These are phyloP conservation scores for Colletotrichum limetticola DNA, from an alignment of 2,329 filamentous ascomycete species.

Conservation along the genomic window DNA sequence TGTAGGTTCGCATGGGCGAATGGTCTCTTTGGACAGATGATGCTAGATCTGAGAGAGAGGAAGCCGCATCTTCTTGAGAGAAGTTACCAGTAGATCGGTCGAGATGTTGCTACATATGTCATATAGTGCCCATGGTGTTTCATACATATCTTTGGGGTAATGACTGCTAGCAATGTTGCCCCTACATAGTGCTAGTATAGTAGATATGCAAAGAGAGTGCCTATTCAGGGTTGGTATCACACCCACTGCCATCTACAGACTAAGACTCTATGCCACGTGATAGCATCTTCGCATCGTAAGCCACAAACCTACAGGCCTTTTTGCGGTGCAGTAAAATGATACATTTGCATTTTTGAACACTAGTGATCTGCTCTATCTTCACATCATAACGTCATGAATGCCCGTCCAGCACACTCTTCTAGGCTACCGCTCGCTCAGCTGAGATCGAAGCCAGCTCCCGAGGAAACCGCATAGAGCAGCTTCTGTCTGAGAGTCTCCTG, in stretches of 20 bases:
- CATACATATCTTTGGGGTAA: background rate
- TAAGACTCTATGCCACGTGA: background rate
- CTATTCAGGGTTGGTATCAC: background rate
- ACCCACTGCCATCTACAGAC: background rate
- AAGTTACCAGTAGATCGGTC: constrained; percentile 55
- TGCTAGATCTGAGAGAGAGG: constrained; percentile 78
- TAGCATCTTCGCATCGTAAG: background rate
- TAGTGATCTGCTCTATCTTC: constrained; percentile 1
- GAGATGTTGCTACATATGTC: background rate
- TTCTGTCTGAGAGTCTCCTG: constrained; percentile 77
- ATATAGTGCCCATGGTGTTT: background rate
- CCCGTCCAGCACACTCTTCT: background rate
- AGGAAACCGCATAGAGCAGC: constrained; percentile 88
- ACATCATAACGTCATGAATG: constrained; percentile 28
- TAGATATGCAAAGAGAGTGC: background rate
- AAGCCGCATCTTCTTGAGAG: constrained; percentile 72
- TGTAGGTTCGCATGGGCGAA: constrained; percentile 91
- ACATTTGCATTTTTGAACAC: constrained; percentile 9
- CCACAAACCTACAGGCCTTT: background rate
- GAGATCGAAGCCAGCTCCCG: constrained; percentile 92
- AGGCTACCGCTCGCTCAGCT: constrained; percentile 52
- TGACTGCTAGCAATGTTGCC: too few species aligned
- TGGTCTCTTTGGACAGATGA: constrained; percentile 85
- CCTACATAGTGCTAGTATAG: background rate
- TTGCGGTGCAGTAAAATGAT: background rate